These are phyloP conservation scores for Naganishia cerealis DNA, from an alignment of 1,284 basidiomycete genomes.

Conservation along the genomic window DNA sequence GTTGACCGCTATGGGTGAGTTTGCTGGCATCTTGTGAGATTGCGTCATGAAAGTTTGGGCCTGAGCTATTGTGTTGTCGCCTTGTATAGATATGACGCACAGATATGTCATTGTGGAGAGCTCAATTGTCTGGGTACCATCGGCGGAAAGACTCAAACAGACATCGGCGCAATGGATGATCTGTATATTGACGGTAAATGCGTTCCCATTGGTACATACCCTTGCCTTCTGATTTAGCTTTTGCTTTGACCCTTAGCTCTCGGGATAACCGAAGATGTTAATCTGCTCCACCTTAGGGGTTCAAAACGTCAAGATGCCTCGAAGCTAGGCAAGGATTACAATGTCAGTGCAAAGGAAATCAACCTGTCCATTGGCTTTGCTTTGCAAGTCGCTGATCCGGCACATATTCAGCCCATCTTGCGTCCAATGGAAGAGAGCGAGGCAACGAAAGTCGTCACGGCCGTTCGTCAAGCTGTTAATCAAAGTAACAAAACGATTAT, in stretches of 20 bases:
- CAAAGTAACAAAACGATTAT: constrained; percentile 71
- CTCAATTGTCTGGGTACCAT: constrained; percentile 93
- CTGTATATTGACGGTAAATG: constrained; percentile 83
- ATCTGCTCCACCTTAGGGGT: constrained; percentile 73
- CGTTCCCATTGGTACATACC: not conserved
- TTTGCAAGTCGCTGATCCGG: constrained; percentile 14
- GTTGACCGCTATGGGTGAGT: constrained; percentile 96
- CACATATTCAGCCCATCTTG: constrained; percentile 57
- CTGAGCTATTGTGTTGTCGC: too few species aligned
- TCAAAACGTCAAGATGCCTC: constrained; percentile 85
- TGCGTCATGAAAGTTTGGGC: not conserved
- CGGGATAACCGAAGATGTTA: constrained; percentile 89
- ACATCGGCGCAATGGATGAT: constrained; percentile 88
- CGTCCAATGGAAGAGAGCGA: constrained; percentile 75
- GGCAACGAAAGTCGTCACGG: constrained; percentile 85
- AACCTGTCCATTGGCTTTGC: constrained; percentile 1
- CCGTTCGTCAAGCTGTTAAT: constrained; percentile 78
- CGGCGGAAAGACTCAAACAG: constrained; percentile 98
- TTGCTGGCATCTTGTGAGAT: not conserved
- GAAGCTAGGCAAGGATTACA: constrained; percentile 91
- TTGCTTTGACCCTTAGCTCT: constrained; percentile 63
- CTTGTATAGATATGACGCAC: constrained; percentile 77
- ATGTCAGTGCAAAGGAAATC: constrained; percentile 57
- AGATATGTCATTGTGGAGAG: constrained; percentile 93
- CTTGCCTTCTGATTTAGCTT: constrained; percentile 12